Evolutionary conservation across 306 rosid species (phyloP).

Genomic region (Luffa aegyptiaca): DNA sequence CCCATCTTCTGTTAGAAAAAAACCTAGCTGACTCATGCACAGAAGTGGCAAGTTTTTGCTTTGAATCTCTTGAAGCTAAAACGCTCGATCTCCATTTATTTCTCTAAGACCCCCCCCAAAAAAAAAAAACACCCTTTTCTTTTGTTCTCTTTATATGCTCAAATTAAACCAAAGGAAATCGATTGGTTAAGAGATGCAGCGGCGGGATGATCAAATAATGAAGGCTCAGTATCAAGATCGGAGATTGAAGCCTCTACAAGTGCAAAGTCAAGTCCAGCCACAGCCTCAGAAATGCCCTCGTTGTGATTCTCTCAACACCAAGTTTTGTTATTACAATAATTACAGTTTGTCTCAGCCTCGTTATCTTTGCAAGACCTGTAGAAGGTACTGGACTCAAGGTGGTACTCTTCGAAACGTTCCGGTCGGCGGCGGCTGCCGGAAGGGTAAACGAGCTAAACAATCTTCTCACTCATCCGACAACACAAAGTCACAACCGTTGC

Average conservation of each 20-base stretch:
- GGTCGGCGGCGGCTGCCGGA: constrained; percentile 12
- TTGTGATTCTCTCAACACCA: constrained; percentile 9
- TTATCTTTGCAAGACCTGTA: constrained; percentile 11
- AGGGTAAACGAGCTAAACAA: constrained; percentile 1
- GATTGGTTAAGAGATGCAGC: not conserved
- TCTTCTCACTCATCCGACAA: not conserved
- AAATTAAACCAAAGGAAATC: not conserved
- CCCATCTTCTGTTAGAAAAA: not conserved
- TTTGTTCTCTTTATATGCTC: not conserved
- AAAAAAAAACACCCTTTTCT: not conserved
- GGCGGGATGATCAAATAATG: not conserved
- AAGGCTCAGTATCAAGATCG: not conserved
- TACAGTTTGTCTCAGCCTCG: constrained; percentile 13
- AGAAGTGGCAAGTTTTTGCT: not conserved
- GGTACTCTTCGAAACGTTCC: constrained; percentile 12
- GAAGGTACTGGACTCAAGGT: constrained; percentile 15
- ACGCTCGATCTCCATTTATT: not conserved
- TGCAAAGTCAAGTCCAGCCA: constrained; percentile 1
- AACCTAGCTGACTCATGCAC: constrained; percentile 1
- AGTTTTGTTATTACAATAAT: constrained; percentile 12
- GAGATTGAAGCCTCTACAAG: not conserved
- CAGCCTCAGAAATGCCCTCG: constrained; percentile 11
- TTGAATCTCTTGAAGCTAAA: not conserved
- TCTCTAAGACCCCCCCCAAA: not conserved
- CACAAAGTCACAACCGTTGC: not conserved